A percentile compares a stretch with the other conserved stretches of the same genome.
These are phyloP conservation scores for Elongisporangium prolatum DNA, from an alignment of 352 stramenopile species.

Conservation along the genomic window DNA sequence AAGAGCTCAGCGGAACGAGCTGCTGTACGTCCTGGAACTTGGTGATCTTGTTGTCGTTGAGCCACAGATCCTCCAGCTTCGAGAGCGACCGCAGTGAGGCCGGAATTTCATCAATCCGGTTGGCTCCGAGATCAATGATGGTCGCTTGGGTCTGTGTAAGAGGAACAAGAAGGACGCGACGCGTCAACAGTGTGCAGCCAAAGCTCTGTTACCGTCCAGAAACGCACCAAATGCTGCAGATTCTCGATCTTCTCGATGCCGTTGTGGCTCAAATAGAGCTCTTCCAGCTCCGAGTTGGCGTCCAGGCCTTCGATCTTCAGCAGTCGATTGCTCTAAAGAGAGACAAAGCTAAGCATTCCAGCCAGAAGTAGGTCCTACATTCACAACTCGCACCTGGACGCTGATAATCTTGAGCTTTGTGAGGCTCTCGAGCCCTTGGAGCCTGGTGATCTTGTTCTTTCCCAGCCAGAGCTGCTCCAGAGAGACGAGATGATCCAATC, in stretches of 20 bases:
- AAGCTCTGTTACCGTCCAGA: too few relatives aligned
- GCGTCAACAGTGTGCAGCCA: too few relatives aligned
- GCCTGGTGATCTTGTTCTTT: constrained; percentile 97
- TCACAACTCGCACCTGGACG: constrained; percentile 50
- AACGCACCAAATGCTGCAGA: constrained; percentile 61
- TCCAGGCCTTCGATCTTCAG: constrained; percentile 90
- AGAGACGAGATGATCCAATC: constrained; percentile 82
- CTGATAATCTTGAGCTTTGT: constrained; percentile 87
- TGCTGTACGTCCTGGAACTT: constrained; percentile 60
- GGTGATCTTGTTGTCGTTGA: constrained; percentile 67
- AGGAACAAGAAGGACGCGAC: constrained; percentile 1
- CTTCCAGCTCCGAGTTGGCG: constrained; percentile 85
- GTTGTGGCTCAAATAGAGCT: constrained; percentile 98
- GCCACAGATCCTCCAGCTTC: constrained; percentile 70
- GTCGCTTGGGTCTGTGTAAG: constrained; percentile 43
- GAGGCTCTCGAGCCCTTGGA: constrained; percentile 83
- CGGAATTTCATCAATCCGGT: constrained; percentile 71
- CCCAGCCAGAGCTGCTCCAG: constrained; percentile 97
- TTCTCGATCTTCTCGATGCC: constrained; percentile 89
- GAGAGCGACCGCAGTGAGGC: constrained; percentile 28
- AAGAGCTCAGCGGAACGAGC: constrained; percentile 65
- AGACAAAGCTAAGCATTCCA: constrained; percentile 30
- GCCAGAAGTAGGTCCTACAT: too few relatives aligned
- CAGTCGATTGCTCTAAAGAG: constrained; percentile 93
- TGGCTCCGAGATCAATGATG: constrained; percentile 76